Evolutionary conservation across 164 flowering plant genomes (phyloP), one percentile per base, ranked within the genome.

Genomic region (Amborella trichopoda): DNA sequence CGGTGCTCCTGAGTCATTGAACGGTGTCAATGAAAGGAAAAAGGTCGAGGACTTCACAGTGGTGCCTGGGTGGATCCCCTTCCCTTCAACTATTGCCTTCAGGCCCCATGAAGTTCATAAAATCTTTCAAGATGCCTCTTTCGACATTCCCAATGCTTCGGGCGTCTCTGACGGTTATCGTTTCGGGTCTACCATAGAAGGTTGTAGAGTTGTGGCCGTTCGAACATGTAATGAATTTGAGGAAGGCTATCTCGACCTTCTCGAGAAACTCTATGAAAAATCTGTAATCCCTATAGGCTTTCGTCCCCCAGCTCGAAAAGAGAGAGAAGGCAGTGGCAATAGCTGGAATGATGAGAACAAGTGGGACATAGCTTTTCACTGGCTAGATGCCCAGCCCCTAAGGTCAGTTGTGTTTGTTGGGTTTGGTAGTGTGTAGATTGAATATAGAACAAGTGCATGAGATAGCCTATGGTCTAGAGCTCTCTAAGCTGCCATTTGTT

Each of bases 351-450:
- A 23, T 0, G 54, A 46, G 1, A 54, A 49, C 11, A 44, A 49
- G 0, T 75, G 80, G 82, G 17, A 33, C 1, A 19, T 1, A 4
- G 60, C 67, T 4, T 46, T 53, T 3, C 17, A 55, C 3, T 83
- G 80, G 80, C 47, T 83, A 19, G 82, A 74, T 38, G 18, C 18
- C 0, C 59, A 63, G 41, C 5, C 14, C 10, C 36, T 14, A 2
- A 50, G 46, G 8, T 77, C 81, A 0, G 68, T 74, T 0, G 62
- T 83, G 2, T 80, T 67, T 34, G 76, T 71, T 6, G 76, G 77
- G 2, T 27, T 77, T 2, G 88, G 94, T 9, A 77, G n/a, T n/a
- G n/a, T n/a, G n/a, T n/a, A n/a, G n/a, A n/a, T n/a, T n/a, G n/a
- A n/a, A n/a, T n/a, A n/a, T n/a, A n/a, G n/a, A n/a, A n/a, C n/a